Evolutionary conservation across 306 rosid genomes (phyloP), one percentile per base, ranked within the genome.

Genomic region (Prunus padus): DNA sequence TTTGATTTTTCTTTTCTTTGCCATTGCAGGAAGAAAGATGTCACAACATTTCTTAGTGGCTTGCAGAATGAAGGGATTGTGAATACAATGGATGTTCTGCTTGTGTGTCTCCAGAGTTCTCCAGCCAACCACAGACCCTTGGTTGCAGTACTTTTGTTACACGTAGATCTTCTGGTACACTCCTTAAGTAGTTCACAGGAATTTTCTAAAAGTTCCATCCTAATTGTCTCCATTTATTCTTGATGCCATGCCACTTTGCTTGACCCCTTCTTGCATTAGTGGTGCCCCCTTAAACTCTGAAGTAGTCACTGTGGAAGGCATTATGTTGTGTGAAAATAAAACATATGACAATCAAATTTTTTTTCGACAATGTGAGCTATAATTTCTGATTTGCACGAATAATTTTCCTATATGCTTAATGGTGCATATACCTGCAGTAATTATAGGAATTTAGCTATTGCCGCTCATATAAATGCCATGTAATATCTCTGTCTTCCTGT

Each of bases 21-120:
- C 76, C 42, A 71, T 76, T 81, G 71, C 84, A 86, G 97, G 88
- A 85, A 89, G 83, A 88, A 83, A 63, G 96, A 92, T 70, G 81
- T 87, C 63, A 66, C 82, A 64, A 46, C 65, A 51, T 86, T 90
- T 83, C 69, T 92, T 30, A 82, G 80, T 79, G 81, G 79, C 71
- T 83, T 91, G 86, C 84, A 66, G 59, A 84, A 79, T 64, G 90
- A 79, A 79, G 85, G 87, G 52, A 54, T 85, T 52, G 73, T 78
- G 67, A 64, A 75, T 44, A 78, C 84, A 73, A 77, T 88, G 89
- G 60, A 72, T 67, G 66, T 78, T 79, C 77, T 92, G 67, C 93
- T 88, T 49, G 33, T 60, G 54, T 70, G 79, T 85, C 91, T 92
- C 65, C 77, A 78, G 56, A 84, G 69, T 65, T 87, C 88, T 77